phyloP scores from a whole-genome alignment of 2,329 filamentous ascomycete genomes.

The Aspergillus costaricaensis region DNA sequence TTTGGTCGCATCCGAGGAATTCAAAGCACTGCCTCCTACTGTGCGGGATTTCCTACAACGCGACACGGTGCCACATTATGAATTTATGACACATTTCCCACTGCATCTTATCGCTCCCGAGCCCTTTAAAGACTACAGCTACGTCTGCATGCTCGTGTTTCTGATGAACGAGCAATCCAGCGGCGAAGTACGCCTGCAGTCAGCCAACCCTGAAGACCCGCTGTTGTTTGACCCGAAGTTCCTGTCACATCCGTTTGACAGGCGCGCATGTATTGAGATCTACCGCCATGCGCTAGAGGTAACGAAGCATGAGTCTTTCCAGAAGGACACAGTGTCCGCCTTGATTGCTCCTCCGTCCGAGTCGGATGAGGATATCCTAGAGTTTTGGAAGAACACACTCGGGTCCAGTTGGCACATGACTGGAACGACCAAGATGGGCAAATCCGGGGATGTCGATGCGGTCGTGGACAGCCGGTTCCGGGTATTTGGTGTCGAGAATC shows the following conservation, averaged over 20 bases:
- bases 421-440: slow-evolving; percentile 61
- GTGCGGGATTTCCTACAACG: slow-evolving; percentile 50
- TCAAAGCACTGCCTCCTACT: slow-evolving; percentile 49
- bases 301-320: slow-evolving; percentile 47
- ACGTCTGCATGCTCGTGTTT: slow-evolving; percentile 50
- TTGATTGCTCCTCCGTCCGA: slow-evolving; percentile 50
- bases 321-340: slow-evolving; percentile 46
- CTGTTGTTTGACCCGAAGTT: slow-evolving; percentile 58
- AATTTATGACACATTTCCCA: slow-evolving; percentile 54
- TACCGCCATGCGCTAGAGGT: slow-evolving; percentile 49
- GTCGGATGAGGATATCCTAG: slow-evolving; percentile 57
- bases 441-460: slow-evolving; percentile 42
- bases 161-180: slow-evolving; percentile 57
- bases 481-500: slow-evolving; percentile 39
- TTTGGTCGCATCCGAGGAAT: slow-evolving; percentile 50
- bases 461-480: slow-evolving; percentile 52
- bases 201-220: slow-evolving; percentile 53
- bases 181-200: slow-evolving; percentile 57
- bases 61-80: slow-evolving; percentile 59
- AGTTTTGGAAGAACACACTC: slow-evolving; percentile 49
- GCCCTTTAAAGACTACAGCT: slow-evolving; percentile 43
- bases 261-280: slow-evolving; percentile 51
- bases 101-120: slow-evolving; percentile 46
- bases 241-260: slow-evolving; percentile 58
- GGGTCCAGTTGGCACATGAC: slow-evolving; percentile 58